Evolutionary conservation across 495 filamentous ascomycete genomes (phyloP), one percentile per base, ranked within the genome.

Genomic region (Pyrenula massariospora): DNA sequence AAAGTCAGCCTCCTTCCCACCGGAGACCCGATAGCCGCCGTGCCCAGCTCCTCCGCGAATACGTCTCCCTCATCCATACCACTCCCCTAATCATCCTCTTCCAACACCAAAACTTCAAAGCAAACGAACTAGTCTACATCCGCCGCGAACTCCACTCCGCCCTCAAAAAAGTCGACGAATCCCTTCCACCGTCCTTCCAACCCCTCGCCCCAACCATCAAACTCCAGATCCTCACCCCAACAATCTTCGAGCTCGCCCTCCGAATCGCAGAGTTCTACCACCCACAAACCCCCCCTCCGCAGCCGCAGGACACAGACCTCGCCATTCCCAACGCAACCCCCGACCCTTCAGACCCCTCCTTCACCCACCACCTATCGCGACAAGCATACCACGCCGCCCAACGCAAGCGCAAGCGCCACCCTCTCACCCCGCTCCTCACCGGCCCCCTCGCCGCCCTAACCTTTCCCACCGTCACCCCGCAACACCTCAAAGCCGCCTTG

Each of bases 81-180:
- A 84, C 88, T 19, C 91, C 93, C 50, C 71, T 97, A 22, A 85
- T 95, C 65, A 80, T 98, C 57, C 75, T 97, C 63, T 92, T 98
- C 78, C 92, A 97, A 71, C 93, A 97, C 78, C 95, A 91, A 78
- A 97, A 96, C 69, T 75, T 98, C 54, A 87, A 85, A 54, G 83
- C 91, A 2, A 74, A 77, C 48, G 93, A 98, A 79, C 96, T 91
- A 92, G 77, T 83, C 24, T 84, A 84, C 12, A 81, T 98, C 56
- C 80, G 93, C 55, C 84, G 93, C 55, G 94, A 97, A 71, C 73
- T 98, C 20, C 67, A 70, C 22, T 70, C 70, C 3, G 90, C 89
- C 1, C 67, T 97, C 15, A 64, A 68, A 22, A 87, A 84, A 54
- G 80, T 88, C 1, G 85, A 89, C 62, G 73, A 78, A 50, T 64